Base-by-base conservation (phyloP, 768 basidiomycete genomes). In the Russula earlei region DNA sequence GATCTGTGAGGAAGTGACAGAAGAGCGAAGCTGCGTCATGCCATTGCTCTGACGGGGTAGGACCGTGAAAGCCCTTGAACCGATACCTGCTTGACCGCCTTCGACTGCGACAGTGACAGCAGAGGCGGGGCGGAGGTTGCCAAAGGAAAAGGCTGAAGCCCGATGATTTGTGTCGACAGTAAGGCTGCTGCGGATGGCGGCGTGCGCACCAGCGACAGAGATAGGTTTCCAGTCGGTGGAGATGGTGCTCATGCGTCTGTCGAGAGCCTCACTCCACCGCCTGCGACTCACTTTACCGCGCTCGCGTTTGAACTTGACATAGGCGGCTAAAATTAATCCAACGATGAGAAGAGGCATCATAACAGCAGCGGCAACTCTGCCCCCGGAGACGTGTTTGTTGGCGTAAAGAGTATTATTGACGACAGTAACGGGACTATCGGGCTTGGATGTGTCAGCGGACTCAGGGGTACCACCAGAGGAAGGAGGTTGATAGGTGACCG, bases 221-320 rank as follows among this genome's bases (percentile, higher is more conserved):
- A 89, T 81, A 42, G 77, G 75, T 67, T 83, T 84, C 88, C 88
- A 91, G 64, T 89, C 85, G 19, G 76, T 71, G 6, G 82, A 83
- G 61, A 90, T 87, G 47, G 84, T 86, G 2, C 82, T 84, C 88
- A 91, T 90, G 67, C 88, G 84, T 68, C 81, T 82, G 71, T 91
- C 88, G 67, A 91, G 68, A 10, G 74, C 77, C 66, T 82, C 76
- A 38, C 77, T 81, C 75, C 80, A 91, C 20, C 74, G 74, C 67
- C 71, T 76, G 64, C 78, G 74, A 66, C 84, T 75, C 27, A 77
- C 73, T 54, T 70, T 71, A 48, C 74, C 73, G 59, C 69, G 76
- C 29, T 68, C 63, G 56, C 88, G 80, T 49, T 68, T 77, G 55
- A 71, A 69, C 65, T 69, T 78, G 72, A 91, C 66, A 68, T 80